These are phyloP conservation scores for Fusarium metavorans DNA, from an alignment of 2,329 filamentous ascomycete species.

Conservation along the genomic window DNA sequence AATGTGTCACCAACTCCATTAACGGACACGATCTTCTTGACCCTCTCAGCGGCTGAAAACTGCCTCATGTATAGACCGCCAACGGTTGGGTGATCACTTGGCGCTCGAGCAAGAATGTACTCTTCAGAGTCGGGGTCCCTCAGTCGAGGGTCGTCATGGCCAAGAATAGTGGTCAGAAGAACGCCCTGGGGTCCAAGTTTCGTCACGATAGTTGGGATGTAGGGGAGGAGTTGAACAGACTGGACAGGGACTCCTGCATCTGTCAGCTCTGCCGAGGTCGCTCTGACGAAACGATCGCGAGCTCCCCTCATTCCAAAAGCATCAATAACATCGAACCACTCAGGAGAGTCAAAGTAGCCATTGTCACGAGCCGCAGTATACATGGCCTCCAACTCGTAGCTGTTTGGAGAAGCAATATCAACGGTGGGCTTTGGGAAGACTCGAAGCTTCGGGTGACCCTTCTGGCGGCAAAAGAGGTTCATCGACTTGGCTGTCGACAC, in stretches of 20 bases:
- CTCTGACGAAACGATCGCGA: constrained; percentile 75
- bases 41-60: constrained; percentile 74
- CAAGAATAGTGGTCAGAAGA: constrained; percentile 78
- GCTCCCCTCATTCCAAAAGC: constrained; percentile 81
- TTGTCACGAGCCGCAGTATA: constrained; percentile 75
- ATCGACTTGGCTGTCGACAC: constrained; percentile 85
- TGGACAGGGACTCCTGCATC: constrained; percentile 87
- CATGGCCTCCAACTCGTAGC: constrained; percentile 84
- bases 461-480: constrained; percentile 69
- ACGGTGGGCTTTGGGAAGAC: constrained; percentile 74
- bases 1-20: constrained; percentile 97
- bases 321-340: constrained; percentile 87
- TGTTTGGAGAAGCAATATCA: constrained; percentile 85
- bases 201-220: constrained; percentile 85
- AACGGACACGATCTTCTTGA: constrained; percentile 84
- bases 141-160: constrained; percentile 75
- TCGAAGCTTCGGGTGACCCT: constrained; percentile 54
- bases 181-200: constrained; percentile 85
- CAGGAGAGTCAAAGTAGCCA: constrained; percentile 74
- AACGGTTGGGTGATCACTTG: constrained; percentile 63
- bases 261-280: constrained; percentile 76
- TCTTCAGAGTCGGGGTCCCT: constrained; percentile 70
- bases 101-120: constrained; percentile 77
- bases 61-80: constrained; percentile 86
- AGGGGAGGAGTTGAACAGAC: constrained; percentile 86